Base-by-base conservation (phyloP, 495 filamentous ascomycete species). In the Lindgomyces ingoldianus region DNA sequence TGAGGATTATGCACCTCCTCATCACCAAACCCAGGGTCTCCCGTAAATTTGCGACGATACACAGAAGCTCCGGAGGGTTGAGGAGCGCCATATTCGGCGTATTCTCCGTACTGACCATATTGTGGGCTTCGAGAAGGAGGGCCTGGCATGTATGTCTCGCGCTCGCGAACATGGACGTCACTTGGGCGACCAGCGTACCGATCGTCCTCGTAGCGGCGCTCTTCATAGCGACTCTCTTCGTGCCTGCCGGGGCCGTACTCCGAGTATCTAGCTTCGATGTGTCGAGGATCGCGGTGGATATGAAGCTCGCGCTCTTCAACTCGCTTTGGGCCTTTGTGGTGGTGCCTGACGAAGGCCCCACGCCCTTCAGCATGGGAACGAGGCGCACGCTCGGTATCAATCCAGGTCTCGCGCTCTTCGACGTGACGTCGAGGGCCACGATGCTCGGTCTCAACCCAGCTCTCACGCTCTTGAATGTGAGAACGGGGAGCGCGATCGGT, bases 161-260 rank as follows among this genome's bases (percentile, higher is more conserved):
- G 64, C 21, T 67, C 50, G 3, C 57, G 64, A 11, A 61, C 57
- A 22, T 57, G 64, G 55, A 61, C 64, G 45, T 67, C 64, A 30
- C 57, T 51, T 4, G 60, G 55, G 44, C 63, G 56, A 18, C 50
- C 47, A 21, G 42, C 56, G 25, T 47, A 39, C 21, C 39, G 56
- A 16, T 67, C 21, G 49, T 12, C n/a, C 21, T 45, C 29, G 39
- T 45, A 58, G 29, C 55, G 51, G 30, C 64, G 57, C 45, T 67
- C 64, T 36, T 67, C 64, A 25, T 67, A 67, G 44, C 53, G 64
- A 49, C 46, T 49, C 26, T 67, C 64, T n/a, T 67, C 64, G 33
- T 56, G 57, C 42, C 44, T 33, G 19, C 29, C 51, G 36, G 57
- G 64, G 27, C 64, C 64, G 25, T 51, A 41, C 44, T 61, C 57